Evolutionary conservation across 768 basidiomycete species (phyloP).

Genomic region (Mrakia hoshinonis): DNA sequence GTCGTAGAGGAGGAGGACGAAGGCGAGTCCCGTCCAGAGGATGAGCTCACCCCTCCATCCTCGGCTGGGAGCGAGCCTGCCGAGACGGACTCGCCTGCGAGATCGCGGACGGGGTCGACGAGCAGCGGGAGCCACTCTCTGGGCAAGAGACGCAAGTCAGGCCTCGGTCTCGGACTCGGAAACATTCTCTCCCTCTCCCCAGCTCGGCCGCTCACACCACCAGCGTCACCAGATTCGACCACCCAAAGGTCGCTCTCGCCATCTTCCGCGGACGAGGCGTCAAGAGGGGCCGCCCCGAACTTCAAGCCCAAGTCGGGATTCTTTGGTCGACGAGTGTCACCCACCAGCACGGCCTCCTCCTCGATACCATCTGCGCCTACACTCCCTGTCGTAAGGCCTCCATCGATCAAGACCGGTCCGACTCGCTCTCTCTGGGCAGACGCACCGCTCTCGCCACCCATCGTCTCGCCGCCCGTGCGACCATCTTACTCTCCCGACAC

Average conservation of each 20-base stretch:
- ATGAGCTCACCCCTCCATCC: constrained; percentile 1
- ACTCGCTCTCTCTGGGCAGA: constrained; percentile 7
- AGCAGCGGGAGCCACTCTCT: background rate
- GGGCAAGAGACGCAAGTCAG: background rate
- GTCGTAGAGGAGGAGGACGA: constrained; percentile 30
- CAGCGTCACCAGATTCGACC: background rate
- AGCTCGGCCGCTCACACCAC: background rate
- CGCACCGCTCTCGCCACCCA: background rate
- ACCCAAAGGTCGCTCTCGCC: background rate
- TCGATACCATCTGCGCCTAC: background rate
- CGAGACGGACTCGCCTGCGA: background rate
- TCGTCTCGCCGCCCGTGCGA: background rate
- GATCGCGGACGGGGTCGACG: background rate
- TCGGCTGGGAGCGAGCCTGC: background rate
- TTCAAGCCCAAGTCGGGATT: background rate
- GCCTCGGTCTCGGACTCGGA: background rate
- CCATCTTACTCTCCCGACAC: background rate
- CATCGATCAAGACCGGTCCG: background rate
- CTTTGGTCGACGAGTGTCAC: background rate
- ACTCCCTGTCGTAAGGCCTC: background rate
- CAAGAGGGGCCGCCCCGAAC: background rate
- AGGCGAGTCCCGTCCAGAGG: background rate
- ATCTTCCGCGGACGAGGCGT: background rate
- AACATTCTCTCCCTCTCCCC: background rate
- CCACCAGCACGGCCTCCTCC: background rate